These are phyloP conservation scores for Perkinsus olseni DNA, from an alignment of 169 alveolate species.

Conservation along the genomic window DNA sequence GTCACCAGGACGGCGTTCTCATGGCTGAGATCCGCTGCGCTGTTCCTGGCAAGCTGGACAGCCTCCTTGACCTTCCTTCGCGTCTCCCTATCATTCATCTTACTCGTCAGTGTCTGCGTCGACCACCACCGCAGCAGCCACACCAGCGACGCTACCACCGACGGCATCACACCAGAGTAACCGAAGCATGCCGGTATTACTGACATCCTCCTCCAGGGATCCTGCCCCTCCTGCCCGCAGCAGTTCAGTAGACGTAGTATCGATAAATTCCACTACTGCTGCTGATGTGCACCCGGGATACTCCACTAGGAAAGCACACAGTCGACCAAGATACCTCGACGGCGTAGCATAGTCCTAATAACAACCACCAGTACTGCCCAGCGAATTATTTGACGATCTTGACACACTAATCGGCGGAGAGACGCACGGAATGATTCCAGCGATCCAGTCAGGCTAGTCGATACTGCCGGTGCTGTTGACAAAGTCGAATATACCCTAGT, in stretches of 20 bases:
- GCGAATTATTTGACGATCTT: too few species aligned
- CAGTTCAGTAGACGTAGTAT: background rate
- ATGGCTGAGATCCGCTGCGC: background rate
- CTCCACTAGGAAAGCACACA: background rate
- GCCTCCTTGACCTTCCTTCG: background rate
- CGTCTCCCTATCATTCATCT: background rate
- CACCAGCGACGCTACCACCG: background rate
- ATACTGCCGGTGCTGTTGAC: too few species aligned
- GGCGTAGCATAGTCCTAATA: background rate
- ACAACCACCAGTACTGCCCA: background rate
- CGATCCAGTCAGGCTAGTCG: too few species aligned
- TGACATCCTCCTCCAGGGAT: background rate
- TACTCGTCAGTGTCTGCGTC: background rate
- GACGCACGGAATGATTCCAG: too few species aligned
- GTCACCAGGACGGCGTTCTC: background rate
- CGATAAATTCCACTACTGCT: background rate
- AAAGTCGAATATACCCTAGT: background rate
- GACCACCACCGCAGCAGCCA: background rate
- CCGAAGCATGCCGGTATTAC: background rate
- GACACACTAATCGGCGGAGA: too few species aligned
- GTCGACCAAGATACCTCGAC: background rate
- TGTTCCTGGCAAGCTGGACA: background rate
- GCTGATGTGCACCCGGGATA: background rate
- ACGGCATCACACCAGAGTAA: background rate
- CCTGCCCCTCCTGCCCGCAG: background rate